Conservation (phyloP, 139 green algal genomes). For the Cymbomonas tetramitiformis region DNA sequence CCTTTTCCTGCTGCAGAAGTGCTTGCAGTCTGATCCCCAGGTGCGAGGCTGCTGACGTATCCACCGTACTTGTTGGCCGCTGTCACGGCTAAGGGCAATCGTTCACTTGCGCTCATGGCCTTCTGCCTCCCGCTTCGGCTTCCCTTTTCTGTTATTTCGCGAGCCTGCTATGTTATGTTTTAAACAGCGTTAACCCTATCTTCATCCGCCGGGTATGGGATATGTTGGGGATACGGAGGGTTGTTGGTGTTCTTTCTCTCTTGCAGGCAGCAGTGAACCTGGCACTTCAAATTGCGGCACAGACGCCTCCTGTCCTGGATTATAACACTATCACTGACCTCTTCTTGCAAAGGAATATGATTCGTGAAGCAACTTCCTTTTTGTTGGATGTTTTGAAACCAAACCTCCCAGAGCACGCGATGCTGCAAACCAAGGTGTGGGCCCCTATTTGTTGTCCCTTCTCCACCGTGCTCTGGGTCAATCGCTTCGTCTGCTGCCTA, state of each 20-base stretch:
- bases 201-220: no score
- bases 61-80: no score
- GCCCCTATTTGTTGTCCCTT: no score
- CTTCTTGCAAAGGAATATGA: conserved; percentile 84
- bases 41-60: no score
- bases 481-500: no score
- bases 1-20: conserved; percentile 78
- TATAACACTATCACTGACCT: conserved; percentile 88
- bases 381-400: conserved; percentile 86
- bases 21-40: conserved; percentile 85
- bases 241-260: not conserved
- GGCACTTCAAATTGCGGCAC: conserved; percentile 81
- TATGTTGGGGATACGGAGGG: not conserved
- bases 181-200: no score
- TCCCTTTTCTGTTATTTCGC: not conserved
- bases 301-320: conserved; percentile 62
- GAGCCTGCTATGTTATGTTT: not conserved
- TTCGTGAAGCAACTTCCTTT: conserved; percentile 89
- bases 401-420: conserved; percentile 71
- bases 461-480: no score
- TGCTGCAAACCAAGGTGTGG: conserved; percentile 68
- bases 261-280: conserved; percentile 78
- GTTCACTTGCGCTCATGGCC: no score
- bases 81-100: no score
- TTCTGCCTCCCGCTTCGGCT: no score